Evolutionary conservation across 2,329 filamentous ascomycete species (phyloP), one percentile per base, ranked within the genome.

Genomic region (Microthyrium microscopicum): DNA sequence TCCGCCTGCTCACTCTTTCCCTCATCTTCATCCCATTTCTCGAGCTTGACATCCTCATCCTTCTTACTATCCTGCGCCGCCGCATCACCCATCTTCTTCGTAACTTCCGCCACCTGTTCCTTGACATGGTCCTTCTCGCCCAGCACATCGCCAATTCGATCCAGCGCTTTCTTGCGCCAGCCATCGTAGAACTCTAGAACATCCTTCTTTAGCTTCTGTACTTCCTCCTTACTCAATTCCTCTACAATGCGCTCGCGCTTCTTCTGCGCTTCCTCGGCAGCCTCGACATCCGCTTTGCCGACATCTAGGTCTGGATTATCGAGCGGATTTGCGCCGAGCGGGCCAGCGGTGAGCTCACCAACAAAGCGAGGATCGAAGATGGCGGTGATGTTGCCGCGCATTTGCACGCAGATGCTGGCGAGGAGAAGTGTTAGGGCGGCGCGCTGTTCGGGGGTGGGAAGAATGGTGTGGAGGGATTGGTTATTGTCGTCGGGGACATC

Each of bases 161-260:
- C 65, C 26, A 81, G 58, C 7, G 93, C 69, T 9, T 63, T 61
- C 5, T 71, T 64, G 45, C 81, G 70, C 87, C 87, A 95, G 41
- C 82, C 77, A 37, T 78, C 73, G 49, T 87, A 92, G 48, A 77
- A 73, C 5, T 64, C 57, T 4, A 91, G 50, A 2, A 74, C 67
- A 34, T 77, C 73, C 40, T 68, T 72, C 57, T 74, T 84, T 44
- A 84, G 55, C 44, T 81, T 75, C 37, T 65, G 57, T 40, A 77
- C 63, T 34, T 61, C 60, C 3, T 57, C 56, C 3, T 55, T 55
- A 13, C 57, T 59, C 7, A 71, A 49, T 39, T 70, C 66, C 41
- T 63, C 62, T 4, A 36, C 31, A n/a, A n/a, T n/a, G n/a, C n/a
- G n/a, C n/a, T n/a, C n/a, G 45, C 60, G 55, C 27, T 62, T 46